Evolutionary conservation across 352 stramenopile species (phyloP).

Genomic region (Pythium apleroticum): DNA sequence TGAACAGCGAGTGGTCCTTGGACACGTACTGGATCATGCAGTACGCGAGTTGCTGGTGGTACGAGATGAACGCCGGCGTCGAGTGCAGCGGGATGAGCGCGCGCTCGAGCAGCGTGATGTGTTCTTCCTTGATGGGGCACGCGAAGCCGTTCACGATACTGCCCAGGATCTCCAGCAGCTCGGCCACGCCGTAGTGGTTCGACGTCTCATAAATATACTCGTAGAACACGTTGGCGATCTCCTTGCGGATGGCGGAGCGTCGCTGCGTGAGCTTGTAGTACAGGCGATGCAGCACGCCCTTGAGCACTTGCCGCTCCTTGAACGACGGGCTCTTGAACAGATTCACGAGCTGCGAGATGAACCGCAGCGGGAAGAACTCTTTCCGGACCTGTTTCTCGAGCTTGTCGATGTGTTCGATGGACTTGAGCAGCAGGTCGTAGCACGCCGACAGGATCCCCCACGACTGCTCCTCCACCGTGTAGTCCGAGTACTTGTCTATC

Average conservation of each 20-base stretch:
- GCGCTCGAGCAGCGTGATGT: conserved; percentile 83
- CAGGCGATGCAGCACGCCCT: conserved; percentile 82
- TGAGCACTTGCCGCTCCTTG: conserved; percentile 84
- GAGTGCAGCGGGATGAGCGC: conserved; percentile 85
- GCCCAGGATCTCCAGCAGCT: conserved; percentile 85
- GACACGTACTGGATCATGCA: conserved; percentile 91
- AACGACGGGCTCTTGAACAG: conserved; percentile 88
- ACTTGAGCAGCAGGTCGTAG: conserved; percentile 82
- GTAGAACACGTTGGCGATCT: conserved; percentile 88
- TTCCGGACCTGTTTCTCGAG: conserved; percentile 86
- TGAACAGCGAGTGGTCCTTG: conserved; percentile 88
- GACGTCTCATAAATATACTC: conserved; percentile 93
- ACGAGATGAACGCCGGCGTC: conserved; percentile 83
- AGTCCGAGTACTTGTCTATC: conserved; percentile 85
- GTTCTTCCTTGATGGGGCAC: conserved; percentile 87
- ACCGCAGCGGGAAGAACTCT: conserved; percentile 81
- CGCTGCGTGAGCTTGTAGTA: conserved; percentile 92
- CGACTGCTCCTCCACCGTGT: conserved; percentile 78
- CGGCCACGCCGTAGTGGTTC: conserved; percentile 87
- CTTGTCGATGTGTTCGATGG: conserved; percentile 89
- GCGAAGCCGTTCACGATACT: conserved; percentile 91
- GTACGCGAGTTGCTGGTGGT: conserved; percentile 88
- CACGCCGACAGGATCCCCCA: conserved; percentile 80
- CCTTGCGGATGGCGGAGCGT: conserved; percentile 82
- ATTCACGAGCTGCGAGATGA: conserved; percentile 79